phyloP scores from a whole-genome alignment of 495 filamentous ascomycete genomes.

The Apodospora peruviana region DNA sequence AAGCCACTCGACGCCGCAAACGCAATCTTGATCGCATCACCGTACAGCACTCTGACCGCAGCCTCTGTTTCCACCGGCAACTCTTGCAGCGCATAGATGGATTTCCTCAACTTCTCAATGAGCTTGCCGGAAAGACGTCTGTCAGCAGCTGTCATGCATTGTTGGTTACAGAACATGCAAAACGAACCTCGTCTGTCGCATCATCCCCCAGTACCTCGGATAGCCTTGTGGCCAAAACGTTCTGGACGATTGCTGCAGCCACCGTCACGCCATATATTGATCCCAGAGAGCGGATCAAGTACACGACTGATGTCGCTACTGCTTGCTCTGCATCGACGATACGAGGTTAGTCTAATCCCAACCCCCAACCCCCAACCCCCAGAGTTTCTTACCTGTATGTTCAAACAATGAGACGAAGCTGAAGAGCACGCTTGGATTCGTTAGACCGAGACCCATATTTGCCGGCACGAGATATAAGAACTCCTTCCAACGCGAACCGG shows the following conservation, averaged over 20 bases:
- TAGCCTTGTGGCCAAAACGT: slow-evolving; percentile 50
- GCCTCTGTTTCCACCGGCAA: slow-evolving; percentile 43
- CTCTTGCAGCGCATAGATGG: slow-evolving; percentile 44
- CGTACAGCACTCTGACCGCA: slow-evolving; percentile 45
- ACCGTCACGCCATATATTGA: slow-evolving; percentile 61
- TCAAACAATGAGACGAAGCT: slow-evolving; percentile 59
- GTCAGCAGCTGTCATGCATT: no score
- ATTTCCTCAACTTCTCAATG: slow-evolving; percentile 49
- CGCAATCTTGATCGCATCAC: slow-evolving; percentile 41
- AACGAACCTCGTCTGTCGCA: slow-evolving; percentile 25
- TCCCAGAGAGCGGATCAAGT: slow-evolving; percentile 59
- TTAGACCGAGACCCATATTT: slow-evolving; percentile 59
- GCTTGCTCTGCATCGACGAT: slow-evolving; percentile 48
- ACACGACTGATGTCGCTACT: slow-evolving; percentile 59
- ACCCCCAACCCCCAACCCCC: not conserved
- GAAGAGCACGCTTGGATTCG: slow-evolving; percentile 58
- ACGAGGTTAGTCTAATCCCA: slow-evolving; percentile 6
- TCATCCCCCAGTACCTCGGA: slow-evolving; percentile 43
- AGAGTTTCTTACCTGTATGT: slow-evolving; percentile 51
- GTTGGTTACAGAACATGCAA: not conserved
- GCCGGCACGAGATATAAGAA: slow-evolving; percentile 56
- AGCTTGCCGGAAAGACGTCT: slow-evolving; percentile 29
- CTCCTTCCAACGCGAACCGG: slow-evolving; percentile 56
- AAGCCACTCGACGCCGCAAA: slow-evolving; percentile 45
- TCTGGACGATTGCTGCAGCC: slow-evolving; percentile 58